Evolutionary conservation across 2,329 filamentous ascomycete genomes (phyloP), one percentile per base, ranked within the genome.

Genomic region (Decorospora gaudefroyi): DNA sequence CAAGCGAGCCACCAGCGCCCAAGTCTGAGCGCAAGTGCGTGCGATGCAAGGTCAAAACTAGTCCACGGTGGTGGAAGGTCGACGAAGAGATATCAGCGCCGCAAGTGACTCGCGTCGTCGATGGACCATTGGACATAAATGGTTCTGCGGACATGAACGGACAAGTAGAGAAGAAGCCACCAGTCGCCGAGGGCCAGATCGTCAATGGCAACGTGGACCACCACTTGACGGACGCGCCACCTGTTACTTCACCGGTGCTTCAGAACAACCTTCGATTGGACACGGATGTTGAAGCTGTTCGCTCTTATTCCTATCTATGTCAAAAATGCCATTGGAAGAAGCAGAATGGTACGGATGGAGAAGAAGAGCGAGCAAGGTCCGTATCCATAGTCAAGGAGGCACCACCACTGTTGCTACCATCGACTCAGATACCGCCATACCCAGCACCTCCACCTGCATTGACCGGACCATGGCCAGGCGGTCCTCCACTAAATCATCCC

Each of bases 41-140:
- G 16, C 72, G 69, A 37, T 78, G 76, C 59, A 67, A 72, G 9
- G 78, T 86, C 44, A 85, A 90, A 62, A 80, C 86, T 36, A 90
- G 85, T 57, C 87, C 86, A 4, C 85, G 80, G 61, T 78, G 76
- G 76, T 77, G 67, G 70, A 67, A 65, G 37, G 45, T 58, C 10
- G 62, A 70, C 19, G 59, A 59, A 9, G 30, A 40, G 21, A n/a
- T 36, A 12, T 29, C 39, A 22, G 21, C 46, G 13, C 39, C 49
- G 21, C 50, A 49, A 31, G 31, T 27, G 10, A 19, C 46, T 37
- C 54, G 42, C 19, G 36, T 49, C 13, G 51, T 57, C 11, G 62
- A 68, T 46, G 60, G 57, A 3, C 43, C 55, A 38, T 38, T 54
- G 13, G 23, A 42, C 2, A 36, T 51, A 17, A 65, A 68, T 26